A percentile compares a stretch with the other conserved stretches of the same genome.
Conservation (phyloP, 768 basidiomycete genomes). For the Leccinum uliginosum region DNA sequence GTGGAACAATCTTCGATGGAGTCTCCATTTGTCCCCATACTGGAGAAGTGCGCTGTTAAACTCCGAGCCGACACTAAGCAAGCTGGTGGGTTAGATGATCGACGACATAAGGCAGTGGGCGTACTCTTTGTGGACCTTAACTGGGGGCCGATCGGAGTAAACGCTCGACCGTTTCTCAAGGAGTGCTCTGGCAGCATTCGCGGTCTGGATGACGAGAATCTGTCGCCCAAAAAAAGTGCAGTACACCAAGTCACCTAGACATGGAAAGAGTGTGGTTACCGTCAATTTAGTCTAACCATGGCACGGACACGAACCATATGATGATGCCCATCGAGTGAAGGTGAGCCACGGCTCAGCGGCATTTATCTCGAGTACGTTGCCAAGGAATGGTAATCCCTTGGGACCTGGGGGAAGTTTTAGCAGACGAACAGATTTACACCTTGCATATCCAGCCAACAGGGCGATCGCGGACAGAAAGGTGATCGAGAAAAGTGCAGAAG, state of each 20-base stretch:
- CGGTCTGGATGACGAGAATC: constrained; percentile 32
- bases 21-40: constrained; percentile 29
- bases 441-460: constrained; percentile 10
- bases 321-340: constrained; percentile 30
- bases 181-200: constrained; percentile 29
- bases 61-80: constrained; percentile 25
- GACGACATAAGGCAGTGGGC: background rate
- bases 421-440: constrained; percentile 3
- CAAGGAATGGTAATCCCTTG: constrained; percentile 29
- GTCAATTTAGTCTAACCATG: background rate
- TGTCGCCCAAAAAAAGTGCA: constrained; percentile 30
- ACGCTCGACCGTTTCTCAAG: constrained; percentile 33
- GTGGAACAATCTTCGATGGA: constrained; percentile 31
- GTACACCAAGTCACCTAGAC: constrained; percentile 30
- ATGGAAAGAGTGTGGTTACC: background rate
- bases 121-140: constrained; percentile 25
- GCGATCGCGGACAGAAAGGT: constrained; percentile 5
- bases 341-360: constrained; percentile 28
- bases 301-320: constrained; percentile 25
- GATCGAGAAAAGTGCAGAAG: constrained; percentile 6
- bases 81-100: background rate
- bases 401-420: constrained; percentile 28
- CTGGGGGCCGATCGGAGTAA: constrained; percentile 37
- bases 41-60: constrained; percentile 30
- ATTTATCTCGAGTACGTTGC: constrained; percentile 25